Base-by-base conservation (phyloP, 2,329 filamentous ascomycete species). In the Fusarium pseudonygamai region DNA sequence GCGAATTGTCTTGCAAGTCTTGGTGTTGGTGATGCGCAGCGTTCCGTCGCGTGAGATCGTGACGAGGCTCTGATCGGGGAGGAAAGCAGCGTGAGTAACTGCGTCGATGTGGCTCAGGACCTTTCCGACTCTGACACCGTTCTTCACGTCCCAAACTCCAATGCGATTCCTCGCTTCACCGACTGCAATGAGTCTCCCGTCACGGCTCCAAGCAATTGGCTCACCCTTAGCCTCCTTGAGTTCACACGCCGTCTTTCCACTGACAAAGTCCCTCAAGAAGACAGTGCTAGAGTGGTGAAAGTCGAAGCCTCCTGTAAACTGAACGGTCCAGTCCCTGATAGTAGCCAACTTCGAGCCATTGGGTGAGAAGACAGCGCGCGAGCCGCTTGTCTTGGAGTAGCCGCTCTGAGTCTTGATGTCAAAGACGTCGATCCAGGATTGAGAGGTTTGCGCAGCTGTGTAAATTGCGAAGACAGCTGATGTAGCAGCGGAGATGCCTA, bases 51-150 rank as follows among this genome's bases (percentile, higher is more conserved):
- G 73, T 4, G 82, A 82, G 16, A 79, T 74, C 1, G 81, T 84
- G 6, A 83, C 83, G 4, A 85, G 64, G 42, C 65, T 76, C 13
- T 68, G 69, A 22, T 79, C 77, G 1, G 79, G 77, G 49, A 78
- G 76, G 22, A 85, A 84, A 45, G 78, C 78, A 6, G 82, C 75
- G 76, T 84, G 82, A 10, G 81, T 84, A 34, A 85, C 76, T 46
- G 74, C 67, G 49, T 80, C 82, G 52, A 80, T 78, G 76, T 85
- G 84, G 50, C 79, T 75, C 30, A 80, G 57, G 18, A 84, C 79
- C 22, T 77, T 75, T 30, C 82, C 81, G 2, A 80, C 66, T 12
- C 78, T 67, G 28, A 59, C 60, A 3, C 78, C 79, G 6, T 74
- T 78, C 60, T 74, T 78, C 30, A 74, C 72, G 34, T 82, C 80